Evolutionary conservation across 495 filamentous ascomycete species (phyloP).

Genomic region (Penicillium flavigenum): DNA sequence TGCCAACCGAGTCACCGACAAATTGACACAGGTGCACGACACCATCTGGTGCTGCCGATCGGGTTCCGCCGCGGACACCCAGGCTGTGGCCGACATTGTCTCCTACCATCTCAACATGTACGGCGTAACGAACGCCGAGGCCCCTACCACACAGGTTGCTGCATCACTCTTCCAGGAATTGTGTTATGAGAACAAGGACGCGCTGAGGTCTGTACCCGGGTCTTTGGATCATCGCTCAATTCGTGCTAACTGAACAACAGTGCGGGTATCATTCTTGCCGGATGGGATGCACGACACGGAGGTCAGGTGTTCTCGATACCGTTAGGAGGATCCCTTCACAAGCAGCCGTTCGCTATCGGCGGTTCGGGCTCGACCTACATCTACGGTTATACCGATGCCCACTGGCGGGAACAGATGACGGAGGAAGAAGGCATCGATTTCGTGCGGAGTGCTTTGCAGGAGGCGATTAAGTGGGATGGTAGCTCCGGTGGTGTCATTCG

Average conservation of each 20-base stretch:
- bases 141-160: slow-evolving; percentile 90
- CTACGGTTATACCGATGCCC: slow-evolving; percentile 95
- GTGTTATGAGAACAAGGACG: slow-evolving; percentile 96
- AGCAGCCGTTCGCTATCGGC: slow-evolving; percentile 93
- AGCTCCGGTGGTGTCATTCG: slow-evolving; percentile 97
- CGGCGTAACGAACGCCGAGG: slow-evolving; percentile 78
- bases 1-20: slow-evolving; percentile 98
- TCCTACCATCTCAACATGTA: slow-evolving; percentile 95
- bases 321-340: slow-evolving; percentile 93
- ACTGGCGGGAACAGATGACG: slow-evolving; percentile 95
- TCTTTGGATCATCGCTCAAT: not conserved
- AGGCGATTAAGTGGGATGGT: slow-evolving; percentile 99
- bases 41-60: slow-evolving; percentile 99
- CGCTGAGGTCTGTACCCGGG: slow-evolving; percentile 59
- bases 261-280: slow-evolving; percentile 96
- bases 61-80: slow-evolving; percentile 94
- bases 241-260: slow-evolving; percentile 47
- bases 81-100: slow-evolving; percentile 96
- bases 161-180: slow-evolving; percentile 95
- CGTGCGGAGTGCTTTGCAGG: slow-evolving; percentile 82
- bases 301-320: slow-evolving; percentile 98
- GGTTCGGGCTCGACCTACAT: slow-evolving; percentile 98
- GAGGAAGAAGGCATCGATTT: slow-evolving; percentile 91
- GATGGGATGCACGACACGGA: slow-evolving; percentile 89
- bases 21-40: slow-evolving; percentile 96